Evolutionary conservation across 228 moss, liverwort and hornwort species (phyloP), one percentile per base, ranked within the genome.

Genomic region (Sphagnum magellanicum): DNA sequence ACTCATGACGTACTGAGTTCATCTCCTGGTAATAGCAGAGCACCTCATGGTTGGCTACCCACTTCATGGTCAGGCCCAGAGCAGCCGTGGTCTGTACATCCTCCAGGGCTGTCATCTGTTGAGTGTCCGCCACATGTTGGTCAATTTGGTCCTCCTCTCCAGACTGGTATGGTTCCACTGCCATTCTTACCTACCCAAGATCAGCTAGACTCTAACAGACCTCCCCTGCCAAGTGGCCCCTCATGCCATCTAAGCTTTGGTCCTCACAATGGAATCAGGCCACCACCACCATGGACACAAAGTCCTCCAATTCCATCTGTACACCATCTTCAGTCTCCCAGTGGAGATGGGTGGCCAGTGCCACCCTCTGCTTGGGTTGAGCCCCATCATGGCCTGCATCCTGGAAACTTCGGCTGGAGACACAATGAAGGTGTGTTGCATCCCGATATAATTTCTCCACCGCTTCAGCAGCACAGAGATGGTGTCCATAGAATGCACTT

Each of bases 221-320:
- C 65, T 8, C 51, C 51, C 7, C 55, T 55, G 55, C 52, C 66
- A 67, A 51, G 66, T 67, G 52, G 52, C 14, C 66, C 66, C 3
- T 50, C 8, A n/a, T 51, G 65, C 49, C 66, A 67, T 15, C 66
- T 8, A 16, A n/a, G 51, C 0, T 51, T 14, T 67, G 51, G 50
- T 11, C 49, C 15, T 8, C 66, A 50, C 6, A 50, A 50, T 13
- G 50, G 50, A 4, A 51, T 67, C 7, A 10, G 66, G 49, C 52
- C 66, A 50, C 64, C 50, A 48, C n/a, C 32, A 32, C 64, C 64
- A 48, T 64, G 64, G 64, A 48, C 48, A n/a, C 64, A 50, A 64
- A 64, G 64, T 1, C 66, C 11, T n/a, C 66, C 55, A 55, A 55
- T 55, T 8, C 55, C 55, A 55, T 12, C 4, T 55, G 0, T 12